A percentile compares a stretch with the other conserved stretches of the same genome.
These are phyloP conservation scores for Forsythia suspensa DNA, from an alignment of 257 asterid genomes.

Conservation along the genomic window DNA sequence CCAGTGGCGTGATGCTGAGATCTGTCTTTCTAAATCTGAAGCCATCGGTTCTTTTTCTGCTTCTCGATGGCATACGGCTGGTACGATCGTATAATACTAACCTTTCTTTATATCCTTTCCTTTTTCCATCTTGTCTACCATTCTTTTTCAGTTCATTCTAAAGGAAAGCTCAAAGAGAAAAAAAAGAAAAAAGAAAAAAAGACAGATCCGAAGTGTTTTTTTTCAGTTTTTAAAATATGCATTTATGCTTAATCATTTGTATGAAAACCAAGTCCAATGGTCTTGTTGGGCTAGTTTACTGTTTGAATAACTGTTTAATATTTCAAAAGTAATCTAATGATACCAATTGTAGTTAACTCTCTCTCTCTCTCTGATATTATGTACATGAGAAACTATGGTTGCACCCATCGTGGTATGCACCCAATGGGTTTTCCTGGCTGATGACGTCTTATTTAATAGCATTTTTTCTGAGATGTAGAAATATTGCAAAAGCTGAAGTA, in stretches of 20 bases:
- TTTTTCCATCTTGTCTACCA: neutral
- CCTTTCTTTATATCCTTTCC: neutral
- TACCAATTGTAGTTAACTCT: neutral
- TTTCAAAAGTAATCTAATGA: neutral
- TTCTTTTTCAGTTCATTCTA: constrained; percentile 5
- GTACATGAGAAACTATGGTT: too few relatives aligned
- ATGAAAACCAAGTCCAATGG: constrained; percentile 3
- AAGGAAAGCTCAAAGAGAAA: neutral
- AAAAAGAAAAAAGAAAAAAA: neutral
- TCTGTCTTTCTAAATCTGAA: constrained; percentile 68
- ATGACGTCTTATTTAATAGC: too few relatives aligned
- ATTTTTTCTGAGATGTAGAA: too few relatives aligned
- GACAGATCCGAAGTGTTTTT: neutral
- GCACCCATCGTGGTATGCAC: too few relatives aligned
- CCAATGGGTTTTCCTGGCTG: too few relatives aligned
- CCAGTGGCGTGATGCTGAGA: constrained; percentile 83
- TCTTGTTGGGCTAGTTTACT: neutral
- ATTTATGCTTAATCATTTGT: constrained; percentile 2
- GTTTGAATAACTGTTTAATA: neutral
- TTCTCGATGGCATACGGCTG: constrained; percentile 66
- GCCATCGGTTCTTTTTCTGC: constrained; percentile 60
- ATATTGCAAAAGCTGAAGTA: too few relatives aligned
- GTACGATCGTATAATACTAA: constrained; percentile 37
- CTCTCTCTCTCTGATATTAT: too few relatives aligned
- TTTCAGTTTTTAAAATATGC: constrained; percentile 8